These are phyloP conservation scores for Ogataea naganishii DNA, from an alignment of 805 yeast species.

Conservation along the genomic window DNA sequence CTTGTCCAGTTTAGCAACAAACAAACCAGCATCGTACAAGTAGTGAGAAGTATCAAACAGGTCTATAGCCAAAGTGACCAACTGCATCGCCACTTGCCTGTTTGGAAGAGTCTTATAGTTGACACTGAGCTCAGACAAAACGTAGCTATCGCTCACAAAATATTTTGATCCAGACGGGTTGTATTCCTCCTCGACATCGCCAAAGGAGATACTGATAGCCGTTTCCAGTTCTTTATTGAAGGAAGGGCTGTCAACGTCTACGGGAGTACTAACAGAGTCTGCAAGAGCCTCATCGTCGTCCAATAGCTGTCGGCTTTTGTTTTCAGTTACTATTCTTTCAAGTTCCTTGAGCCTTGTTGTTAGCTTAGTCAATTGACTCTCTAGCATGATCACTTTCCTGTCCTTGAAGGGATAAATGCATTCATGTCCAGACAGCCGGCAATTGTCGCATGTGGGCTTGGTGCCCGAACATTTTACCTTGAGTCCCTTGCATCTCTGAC, in stretches of 20 bases:
- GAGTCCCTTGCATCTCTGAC: conserved; percentile 40
- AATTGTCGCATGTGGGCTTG: conserved; percentile 20
- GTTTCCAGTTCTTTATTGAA: conserved; percentile 14
- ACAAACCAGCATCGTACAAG: conserved; percentile 13
- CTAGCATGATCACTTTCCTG: conserved; percentile 19
- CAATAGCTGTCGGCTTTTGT: conserved; percentile 2
- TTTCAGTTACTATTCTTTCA: conserved; percentile 10
- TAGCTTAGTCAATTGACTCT: conserved; percentile 17
- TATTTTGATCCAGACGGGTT: conserved; percentile 3
- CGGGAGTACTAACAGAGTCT: conserved; percentile 10
- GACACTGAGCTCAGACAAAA: too few relatives aligned
- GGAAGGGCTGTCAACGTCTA: conserved; percentile 9
- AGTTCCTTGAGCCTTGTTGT: conserved; percentile 15
- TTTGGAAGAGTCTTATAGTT: conserved; percentile 8
- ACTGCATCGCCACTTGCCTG: conserved; percentile 5
- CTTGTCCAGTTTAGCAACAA: conserved; percentile 10
- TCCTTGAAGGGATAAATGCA: conserved; percentile 21
- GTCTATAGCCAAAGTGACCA: conserved; percentile 10
- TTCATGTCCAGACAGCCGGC: conserved; percentile 12
- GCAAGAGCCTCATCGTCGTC: conserved; percentile 7
- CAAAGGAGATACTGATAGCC: conserved; percentile 18
- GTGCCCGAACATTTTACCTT: conserved; percentile 43
- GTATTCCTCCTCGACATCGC: conserved; percentile 12
- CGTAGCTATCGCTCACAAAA: conserved; percentile 5
- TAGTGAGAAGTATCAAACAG: conserved; percentile 15